Base-by-base conservation (phyloP, 495 filamentous ascomycete species). In the Cudoniella acicularis region DNA sequence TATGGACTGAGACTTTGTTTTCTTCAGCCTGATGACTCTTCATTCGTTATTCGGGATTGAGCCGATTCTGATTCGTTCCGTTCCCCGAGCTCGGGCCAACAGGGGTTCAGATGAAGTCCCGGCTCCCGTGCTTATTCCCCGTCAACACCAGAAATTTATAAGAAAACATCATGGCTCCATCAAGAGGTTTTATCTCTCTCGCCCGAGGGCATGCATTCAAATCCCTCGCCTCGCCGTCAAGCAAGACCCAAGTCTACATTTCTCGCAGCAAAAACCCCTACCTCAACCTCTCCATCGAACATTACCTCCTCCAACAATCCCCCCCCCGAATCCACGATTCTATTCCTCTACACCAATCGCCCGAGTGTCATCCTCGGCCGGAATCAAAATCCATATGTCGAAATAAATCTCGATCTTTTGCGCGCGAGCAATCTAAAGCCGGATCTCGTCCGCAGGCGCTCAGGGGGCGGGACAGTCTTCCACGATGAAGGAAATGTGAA, bases 371-470 rank as follows among this genome's bases (percentile, higher is more conserved):
- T 98, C 61, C 85, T 98, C 57, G 94, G 94, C 13, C 87, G 93
- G 48, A 98, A 98, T 70, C 94, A 98, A 69, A 98, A 98, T 69
- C 94, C 94, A 41, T 98, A 92, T 92, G 77, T 90, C 9, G 94
- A 98, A 71, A 85, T 88, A 48, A 90, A 96, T 70, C 79, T 96
- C 8, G 74, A 62, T 64, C 56, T 45, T 8, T 4, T 57, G 20
- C 45, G 73, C 48, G 71, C 70, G 21, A 54, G 70, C 51, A 69
- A 65, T 49, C 13, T 50, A 18, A 59, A 40, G 20, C 66, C 73
- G 1, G 69, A 70, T n/a, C 82, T 93, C 10, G 91, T 96, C 13
- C 85, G 94, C 6, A 83, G 94, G 16, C 79, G 92, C 42, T 90
- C 86, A 20, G 94, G 94, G 23, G 94, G 94, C 23, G 94, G 94